Conservation (phyloP, 1,139 yeast species). For the Saccharomyces pastorianus region DNA sequence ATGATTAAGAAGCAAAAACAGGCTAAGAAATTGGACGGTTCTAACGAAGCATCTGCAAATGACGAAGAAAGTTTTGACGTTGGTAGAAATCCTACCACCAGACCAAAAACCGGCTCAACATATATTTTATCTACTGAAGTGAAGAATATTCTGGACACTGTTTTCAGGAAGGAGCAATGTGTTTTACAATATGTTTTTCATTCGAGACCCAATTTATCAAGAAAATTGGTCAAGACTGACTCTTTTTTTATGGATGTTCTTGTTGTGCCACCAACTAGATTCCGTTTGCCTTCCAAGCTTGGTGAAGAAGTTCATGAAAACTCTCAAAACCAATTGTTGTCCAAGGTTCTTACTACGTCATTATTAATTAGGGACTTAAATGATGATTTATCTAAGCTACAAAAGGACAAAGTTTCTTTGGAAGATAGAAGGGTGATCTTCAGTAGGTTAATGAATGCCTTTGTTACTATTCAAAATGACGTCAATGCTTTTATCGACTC, state of each 20-base stretch:
- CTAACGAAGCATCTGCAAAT: slow-evolving; percentile 22
- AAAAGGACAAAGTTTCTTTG: slow-evolving; percentile 56
- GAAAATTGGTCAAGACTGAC: slow-evolving; percentile 57
- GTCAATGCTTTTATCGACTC: slow-evolving; percentile 92
- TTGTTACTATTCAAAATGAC: slow-evolving; percentile 90
- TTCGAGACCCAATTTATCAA: slow-evolving; percentile 55
- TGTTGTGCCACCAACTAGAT: slow-evolving; percentile 93
- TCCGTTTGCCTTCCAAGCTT: slow-evolving; percentile 90
- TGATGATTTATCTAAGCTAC: slow-evolving; percentile 56
- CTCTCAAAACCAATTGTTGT: slow-evolving; percentile 79
- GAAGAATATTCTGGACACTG: slow-evolving; percentile 63
- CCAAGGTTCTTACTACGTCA: slow-evolving; percentile 72
- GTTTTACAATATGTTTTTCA: slow-evolving; percentile 63
- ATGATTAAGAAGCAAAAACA: slow-evolving; percentile 43
- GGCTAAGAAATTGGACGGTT: slow-evolving; percentile 20
- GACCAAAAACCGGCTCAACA: slow-evolving; percentile 65
- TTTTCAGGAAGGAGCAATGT: slow-evolving; percentile 64
- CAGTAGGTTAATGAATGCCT: slow-evolving; percentile 87
- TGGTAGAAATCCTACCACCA: slow-evolving; percentile 36
- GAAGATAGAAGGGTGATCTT: slow-evolving; percentile 71
- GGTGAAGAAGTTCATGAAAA: slow-evolving; percentile 96
- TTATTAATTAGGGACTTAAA: slow-evolving; percentile 80
- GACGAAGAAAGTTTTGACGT: slow-evolving; percentile 30
- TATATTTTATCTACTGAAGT: slow-evolving; percentile 84
- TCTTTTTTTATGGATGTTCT: slow-evolving; percentile 82